Percentiles rank a stretch among this genome's conserved stretches.
phyloP scores from a whole-genome alignment of 1,139 yeast genomes.

The Yamadazyma oceani region DNA sequence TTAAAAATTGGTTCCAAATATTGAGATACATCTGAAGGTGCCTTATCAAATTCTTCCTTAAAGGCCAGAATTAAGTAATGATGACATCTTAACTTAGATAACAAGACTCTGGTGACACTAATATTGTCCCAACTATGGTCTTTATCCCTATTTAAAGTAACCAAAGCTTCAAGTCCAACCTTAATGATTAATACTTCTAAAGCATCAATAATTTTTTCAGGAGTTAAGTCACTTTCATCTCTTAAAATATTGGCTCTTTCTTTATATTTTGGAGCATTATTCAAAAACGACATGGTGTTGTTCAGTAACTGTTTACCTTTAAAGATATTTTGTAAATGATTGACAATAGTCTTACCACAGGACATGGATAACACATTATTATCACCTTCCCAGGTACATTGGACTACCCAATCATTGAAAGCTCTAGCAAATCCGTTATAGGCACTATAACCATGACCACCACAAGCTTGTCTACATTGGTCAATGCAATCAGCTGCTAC shows the following conservation, averaged over 20 bases:
- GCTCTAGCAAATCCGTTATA: conserved; percentile 49
- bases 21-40: conserved; percentile 17
- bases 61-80: conserved; percentile 33
- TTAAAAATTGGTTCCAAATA: conserved; percentile 22
- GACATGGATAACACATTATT: conserved; percentile 46
- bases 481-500: conserved; percentile 46
- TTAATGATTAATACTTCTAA: conserved; percentile 42
- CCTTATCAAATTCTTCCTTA: conserved; percentile 21
- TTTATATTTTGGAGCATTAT: conserved; percentile 29
- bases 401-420: conserved; percentile 50
- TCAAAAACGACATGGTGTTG: conserved; percentile 37
- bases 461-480: conserved; percentile 50
- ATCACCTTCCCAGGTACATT: conserved; percentile 56
- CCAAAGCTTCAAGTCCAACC: conserved; percentile 20
- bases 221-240: conserved; percentile 27
- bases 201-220: conserved; percentile 31
- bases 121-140: conserved; percentile 39
- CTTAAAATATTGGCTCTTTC: conserved; percentile 23
- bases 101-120: conserved; percentile 53
- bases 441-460: conserved; percentile 51
- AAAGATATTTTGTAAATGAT: conserved; percentile 22
- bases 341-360: conserved; percentile 40
- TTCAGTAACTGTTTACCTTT: conserved; percentile 28
- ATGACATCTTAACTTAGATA: conserved; percentile 54
- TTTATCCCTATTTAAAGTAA: conserved; percentile 28